Evolutionary conservation across 202 grass and related monocot species (phyloP).

Genomic region (Zizania palustris): DNA sequence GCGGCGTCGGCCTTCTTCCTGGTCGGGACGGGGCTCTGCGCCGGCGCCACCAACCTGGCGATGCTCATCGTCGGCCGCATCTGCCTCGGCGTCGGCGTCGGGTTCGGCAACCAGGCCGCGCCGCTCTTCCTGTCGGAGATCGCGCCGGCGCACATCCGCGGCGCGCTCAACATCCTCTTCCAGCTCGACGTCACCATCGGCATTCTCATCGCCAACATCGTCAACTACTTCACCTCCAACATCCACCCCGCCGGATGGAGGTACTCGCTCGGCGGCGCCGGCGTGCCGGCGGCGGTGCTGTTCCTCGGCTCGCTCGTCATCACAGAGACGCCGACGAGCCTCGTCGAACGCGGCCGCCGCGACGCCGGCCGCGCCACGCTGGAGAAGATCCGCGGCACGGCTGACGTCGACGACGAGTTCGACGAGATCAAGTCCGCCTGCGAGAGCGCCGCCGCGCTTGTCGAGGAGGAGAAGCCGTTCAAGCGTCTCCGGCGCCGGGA

Average conservation of each 20-base stretch:
- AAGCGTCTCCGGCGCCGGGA: constrained; percentile 42
- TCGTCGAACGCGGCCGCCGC: constrained; percentile 55
- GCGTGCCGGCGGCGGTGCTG: constrained; percentile 43
- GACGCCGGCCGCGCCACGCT: constrained; percentile 43
- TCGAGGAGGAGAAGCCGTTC: constrained; percentile 57
- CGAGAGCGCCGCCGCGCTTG: constrained; percentile 31
- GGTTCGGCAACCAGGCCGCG: constrained; percentile 92
- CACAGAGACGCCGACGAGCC: constrained; percentile 82
- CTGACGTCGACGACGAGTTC: constrained; percentile 57
- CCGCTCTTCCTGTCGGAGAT: constrained; percentile 88
- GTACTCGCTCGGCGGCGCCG: constrained; percentile 75
- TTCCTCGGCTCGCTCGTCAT: constrained; percentile 68
- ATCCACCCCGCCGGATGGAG: constrained; percentile 65
- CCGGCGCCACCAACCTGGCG: neutral
- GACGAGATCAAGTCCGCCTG: constrained; percentile 60
- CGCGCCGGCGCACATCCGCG: constrained; percentile 68
- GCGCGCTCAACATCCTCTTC: constrained; percentile 91
- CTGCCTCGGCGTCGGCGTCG: constrained; percentile 69
- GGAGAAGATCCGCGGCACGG: constrained; percentile 61
- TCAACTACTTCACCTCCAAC: constrained; percentile 65
- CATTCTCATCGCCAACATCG: constrained; percentile 67
- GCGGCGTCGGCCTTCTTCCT: constrained; percentile 74
- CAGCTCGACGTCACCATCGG: constrained; percentile 82
- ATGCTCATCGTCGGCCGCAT: constrained; percentile 85
- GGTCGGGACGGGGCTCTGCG: constrained; percentile 47